Evolutionary conservation across 805 yeast genomes (phyloP), one percentile per base, ranked within the genome.

Genomic region (Monosporozyma servazzii): DNA sequence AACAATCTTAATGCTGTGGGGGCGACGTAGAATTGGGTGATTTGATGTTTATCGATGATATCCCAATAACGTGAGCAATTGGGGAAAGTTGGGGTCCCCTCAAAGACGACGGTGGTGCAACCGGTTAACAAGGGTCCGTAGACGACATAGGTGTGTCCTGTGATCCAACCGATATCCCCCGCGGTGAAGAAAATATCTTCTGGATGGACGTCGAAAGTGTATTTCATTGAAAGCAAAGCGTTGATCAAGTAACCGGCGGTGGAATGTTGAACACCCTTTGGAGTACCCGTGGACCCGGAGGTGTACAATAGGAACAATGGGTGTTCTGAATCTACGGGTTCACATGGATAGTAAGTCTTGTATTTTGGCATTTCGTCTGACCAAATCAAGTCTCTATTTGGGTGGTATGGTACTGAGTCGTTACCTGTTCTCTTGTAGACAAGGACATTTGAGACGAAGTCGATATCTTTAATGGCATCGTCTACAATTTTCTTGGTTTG

Each of bases 121-220:
- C 95, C 95, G 59, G 78, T 75, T 30, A 78, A 67, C 64, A 86
- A 74, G 39, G 95, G 95, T 51, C 95, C 95, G 66, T 86, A 86
- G 47, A 86, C 79, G 18, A 81, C 89, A 62, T 86, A 86, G 10
- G 93, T 77, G 71, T 86, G 95, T 53, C 95, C 95, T 6, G 95
- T 86, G 62, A 86, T 84, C 95, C 95, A 86, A 62, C 95, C 95
- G 50, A 86, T 84, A 71, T 86, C 95, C 65, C 93, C 95, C 30
- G 95, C 93, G 17, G 93, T 86, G 75, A 86, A 86, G 52, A 86
- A 74, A 13, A 80, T 73, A 65, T 86, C 95, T 53, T 83, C 82
- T 42, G 78, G 76, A 61, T 86, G 89, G 41, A 84, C 75, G 68
- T 86, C 95, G 68, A 86, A 86, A 45, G 80, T 78, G 63, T 86